A percentile compares a stretch with the other conserved stretches of the same genome.
These are phyloP conservation scores for Diutina ranongensis DNA, from an alignment of 1,139 yeast species.

Conservation along the genomic window DNA sequence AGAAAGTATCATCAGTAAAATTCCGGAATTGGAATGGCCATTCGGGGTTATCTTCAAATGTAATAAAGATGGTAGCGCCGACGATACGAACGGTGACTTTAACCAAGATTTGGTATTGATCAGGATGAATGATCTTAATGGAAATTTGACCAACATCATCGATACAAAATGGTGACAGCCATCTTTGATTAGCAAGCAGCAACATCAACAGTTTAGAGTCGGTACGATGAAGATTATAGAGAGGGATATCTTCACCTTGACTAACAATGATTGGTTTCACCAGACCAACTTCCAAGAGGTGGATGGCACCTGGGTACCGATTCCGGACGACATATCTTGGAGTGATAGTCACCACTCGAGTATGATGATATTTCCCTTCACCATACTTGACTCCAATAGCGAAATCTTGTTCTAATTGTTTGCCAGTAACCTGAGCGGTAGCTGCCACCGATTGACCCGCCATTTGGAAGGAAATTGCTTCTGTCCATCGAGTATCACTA, in stretches of 20 bases:
- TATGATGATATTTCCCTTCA: conserved; percentile 67
- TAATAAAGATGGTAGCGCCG: conserved; percentile 70
- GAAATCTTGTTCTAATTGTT: conserved; percentile 57
- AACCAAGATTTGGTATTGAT: conserved; percentile 55
- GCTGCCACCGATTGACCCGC: conserved; percentile 74
- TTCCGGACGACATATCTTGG: conserved; percentile 78
- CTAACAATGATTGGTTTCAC: conserved; percentile 32
- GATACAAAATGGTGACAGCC: conserved; percentile 85
- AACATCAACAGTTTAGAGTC: conserved; percentile 44
- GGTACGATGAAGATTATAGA: conserved; percentile 46
- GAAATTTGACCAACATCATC: conserved; percentile 76
- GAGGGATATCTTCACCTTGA: conserved; percentile 44
- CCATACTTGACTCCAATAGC: conserved; percentile 78
- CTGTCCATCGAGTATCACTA: conserved; percentile 59
- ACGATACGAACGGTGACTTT: conserved; percentile 69
- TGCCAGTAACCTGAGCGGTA: conserved; percentile 43
- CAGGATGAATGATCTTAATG: conserved; percentile 54
- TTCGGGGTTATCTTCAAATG: conserved; percentile 56
- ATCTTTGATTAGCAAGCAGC: conserved; percentile 49
- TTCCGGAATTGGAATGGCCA: conserved; percentile 95
- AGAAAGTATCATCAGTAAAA: conserved; percentile 75
- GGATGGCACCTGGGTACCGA: conserved; percentile 42
- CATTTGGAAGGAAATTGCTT: conserved; percentile 77
- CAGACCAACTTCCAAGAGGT: conserved; percentile 61
- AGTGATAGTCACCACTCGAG: conserved; percentile 68